phyloP scores from a whole-genome alignment of 2,329 filamentous ascomycete species.

The Onygenales sp. region DNA sequence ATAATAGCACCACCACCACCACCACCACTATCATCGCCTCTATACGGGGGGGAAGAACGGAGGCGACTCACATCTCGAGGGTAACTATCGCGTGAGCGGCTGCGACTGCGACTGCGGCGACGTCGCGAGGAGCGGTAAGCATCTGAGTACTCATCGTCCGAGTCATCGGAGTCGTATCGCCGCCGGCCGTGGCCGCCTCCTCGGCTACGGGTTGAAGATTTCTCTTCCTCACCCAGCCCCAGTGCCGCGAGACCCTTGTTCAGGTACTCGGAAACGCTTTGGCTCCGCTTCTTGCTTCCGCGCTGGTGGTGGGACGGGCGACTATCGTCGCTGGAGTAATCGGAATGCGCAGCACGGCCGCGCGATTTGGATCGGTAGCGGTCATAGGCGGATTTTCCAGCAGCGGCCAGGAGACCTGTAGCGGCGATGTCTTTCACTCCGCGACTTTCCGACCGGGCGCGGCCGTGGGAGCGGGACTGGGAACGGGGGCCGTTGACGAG shows the following conservation, averaged over 20 bases:
- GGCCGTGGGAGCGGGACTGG: conserved; percentile 54
- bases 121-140: conserved; percentile 20
- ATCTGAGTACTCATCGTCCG: conserved; percentile 30
- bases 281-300: conserved; percentile 33
- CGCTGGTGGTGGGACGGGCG: conserved; percentile 42
- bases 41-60: conserved; percentile 20
- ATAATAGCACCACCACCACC: not conserved
- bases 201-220: conserved; percentile 19
- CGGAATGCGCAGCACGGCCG: conserved; percentile 15
- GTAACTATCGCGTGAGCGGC: conserved; percentile 5
- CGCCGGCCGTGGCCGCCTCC: conserved; percentile 22
- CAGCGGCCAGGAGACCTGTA: conserved; percentile 36
- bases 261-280: conserved; percentile 37
- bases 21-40: too few species aligned
- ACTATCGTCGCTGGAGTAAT: conserved; percentile 42
- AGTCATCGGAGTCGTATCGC: conserved; percentile 20
- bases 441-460: conserved; percentile 34
- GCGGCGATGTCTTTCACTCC: conserved; percentile 36
- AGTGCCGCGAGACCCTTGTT: conserved; percentile 35
- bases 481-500: conserved; percentile 74
- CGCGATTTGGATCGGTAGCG: conserved; percentile 34
- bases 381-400: conserved; percentile 38
- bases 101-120: conserved; percentile 14
- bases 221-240: conserved; percentile 27
- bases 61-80: conserved; percentile 34